A percentile compares a stretch with the other conserved stretches of the same genome.
Evolutionary conservation across 352 stramenopile species (phyloP).

Genomic region (Globisporangium megalacanthum): DNA sequence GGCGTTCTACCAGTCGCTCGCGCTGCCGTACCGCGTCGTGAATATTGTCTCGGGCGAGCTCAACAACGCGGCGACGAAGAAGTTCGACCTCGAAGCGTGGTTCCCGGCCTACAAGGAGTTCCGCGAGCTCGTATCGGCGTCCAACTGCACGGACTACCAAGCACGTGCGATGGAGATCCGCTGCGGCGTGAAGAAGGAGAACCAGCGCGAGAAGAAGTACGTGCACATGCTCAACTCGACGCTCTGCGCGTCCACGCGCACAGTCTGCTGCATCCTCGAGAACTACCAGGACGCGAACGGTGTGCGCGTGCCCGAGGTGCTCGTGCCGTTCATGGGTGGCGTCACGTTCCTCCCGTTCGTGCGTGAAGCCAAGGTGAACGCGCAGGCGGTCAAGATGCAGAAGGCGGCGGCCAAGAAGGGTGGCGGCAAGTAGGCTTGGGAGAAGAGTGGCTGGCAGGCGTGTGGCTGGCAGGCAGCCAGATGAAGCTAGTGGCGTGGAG

Average conservation of each 20-base stretch:
- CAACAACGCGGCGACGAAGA: constrained; percentile 99
- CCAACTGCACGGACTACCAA: constrained; percentile 99
- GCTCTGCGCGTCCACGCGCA: constrained; percentile 97
- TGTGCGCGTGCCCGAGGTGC: constrained; percentile 95
- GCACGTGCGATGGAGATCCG: constrained; percentile 96
- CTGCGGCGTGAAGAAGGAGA: constrained; percentile 95
- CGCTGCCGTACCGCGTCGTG: constrained; percentile 98
- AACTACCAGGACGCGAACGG: constrained; percentile 98
- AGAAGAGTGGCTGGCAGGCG: too few species aligned
- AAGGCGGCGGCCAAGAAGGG: constrained; percentile 93
- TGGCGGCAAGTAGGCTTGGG: constrained; percentile 43
- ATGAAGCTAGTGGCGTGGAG: not conserved
- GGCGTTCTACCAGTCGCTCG: constrained; percentile 98
- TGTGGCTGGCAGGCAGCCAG: too few species aligned
- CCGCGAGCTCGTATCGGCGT: constrained; percentile 98
- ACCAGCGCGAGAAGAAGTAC: constrained; percentile 95
- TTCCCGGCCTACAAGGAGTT: constrained; percentile 99
- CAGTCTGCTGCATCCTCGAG: constrained; percentile 99
- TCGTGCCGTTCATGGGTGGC: constrained; percentile 98
- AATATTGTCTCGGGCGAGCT: constrained; percentile 98
- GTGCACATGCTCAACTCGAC: constrained; percentile 99
- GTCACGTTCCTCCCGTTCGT: constrained; percentile 98
- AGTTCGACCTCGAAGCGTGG: constrained; percentile 99
- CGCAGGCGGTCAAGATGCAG: constrained; percentile 93
- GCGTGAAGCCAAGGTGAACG: constrained; percentile 89